Base-by-base conservation (phyloP, 768 basidiomycete genomes). In the Russula griseocarnosa region DNA sequence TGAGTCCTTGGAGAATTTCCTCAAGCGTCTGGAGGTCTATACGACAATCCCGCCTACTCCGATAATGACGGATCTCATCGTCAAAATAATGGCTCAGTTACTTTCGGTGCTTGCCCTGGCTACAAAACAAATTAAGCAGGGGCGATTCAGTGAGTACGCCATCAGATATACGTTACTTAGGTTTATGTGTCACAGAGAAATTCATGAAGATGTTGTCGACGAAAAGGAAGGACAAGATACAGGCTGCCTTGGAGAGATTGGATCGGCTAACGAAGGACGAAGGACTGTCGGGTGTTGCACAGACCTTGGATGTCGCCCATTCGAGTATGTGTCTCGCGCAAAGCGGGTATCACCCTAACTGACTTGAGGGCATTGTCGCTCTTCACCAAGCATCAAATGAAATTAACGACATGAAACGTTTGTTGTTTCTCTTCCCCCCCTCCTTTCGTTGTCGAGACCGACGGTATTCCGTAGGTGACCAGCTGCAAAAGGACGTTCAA, bases 321-420 rank as follows among this genome's bases (percentile, higher is more conserved):
- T n/a, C n/a, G n/a, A 28, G 59, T 53, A 44, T 22, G 44, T 36
- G 16, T 18, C 4, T 13, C 13, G 24, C 7, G 24, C 22, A 2
- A 24, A 13, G 7, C 13, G 3, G n/a, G 11, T 20, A 32, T 46
- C 18, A 14, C 16, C 20, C 5, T 16, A n/a, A n/a, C 54, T 55
- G 38, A 55, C 38, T 26, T 26, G 24, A 1, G 3, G 8, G 6
- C 1, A 3, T 8, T 50, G 61, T 34, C 18, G 13, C 28, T 14
- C 47, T 56, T n/a, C 36, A 56, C 6, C 7, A 18, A 20, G 14
- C 28, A 4, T 26, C 36, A 34, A 32, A 28, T 2, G 54, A 56
- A 24, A 16, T 62, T n/a, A n/a, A n/a, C n/a, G n/a, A n/a, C 6
- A 50, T 56, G 24, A 55, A 56, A 28, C 61, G 61, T 62, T n/a